Base-by-base conservation (phyloP, 2,329 filamentous ascomycete species). In the Herpotrichia juniperi region DNA sequence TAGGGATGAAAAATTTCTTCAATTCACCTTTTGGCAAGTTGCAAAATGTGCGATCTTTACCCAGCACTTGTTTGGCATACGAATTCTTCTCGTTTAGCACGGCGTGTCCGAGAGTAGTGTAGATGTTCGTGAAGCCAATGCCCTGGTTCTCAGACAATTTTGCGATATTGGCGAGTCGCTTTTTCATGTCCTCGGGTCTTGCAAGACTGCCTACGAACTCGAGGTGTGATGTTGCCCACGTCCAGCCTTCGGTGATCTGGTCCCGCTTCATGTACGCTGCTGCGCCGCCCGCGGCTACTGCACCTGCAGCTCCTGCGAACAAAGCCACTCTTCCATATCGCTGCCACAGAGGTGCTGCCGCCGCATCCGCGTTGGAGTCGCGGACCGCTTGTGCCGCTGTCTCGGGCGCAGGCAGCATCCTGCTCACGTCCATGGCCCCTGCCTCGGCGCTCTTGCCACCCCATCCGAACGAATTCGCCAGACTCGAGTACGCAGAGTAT, bases 171-270 rank as follows among this genome's bases (percentile, higher is more conserved):
- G 80, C 77, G 9, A 96, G 81, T 26, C 94, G 85, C 66, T 86
- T 83, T 61, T 87, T 86, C 58, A 97, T 79, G 67, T 96, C 92
- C 63, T 93, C 89, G 4, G 86, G 86, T n/a, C 90, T 86, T 42
- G 90, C 89, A 7, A 99, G 82, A 66, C 91, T 96, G 2, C 92
- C 91, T 1, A 97, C 90, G 66, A 97, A 99, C 72, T 94, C 90
- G 22, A 99, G 84, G 74, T 99, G 94, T 30, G 90, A 94, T 14
- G 88, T 86, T 12, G 90, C 90, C 92, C 93, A 97, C 9, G 80
- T 80, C 78, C 87, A 87, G 7, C 93, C 89, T 53, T 88, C 82
- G 2, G 83, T 84, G 55, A 97, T 85, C 57, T 91, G 87, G 26
- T 96, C 90, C 48, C 91, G 85, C 64, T 94, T 92, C 64, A 89